A percentile compares a stretch with the other conserved stretches of the same genome.
These are phyloP conservation scores for Thelonectria olida DNA, from an alignment of 2,329 filamentous ascomycete species.

Conservation along the genomic window DNA sequence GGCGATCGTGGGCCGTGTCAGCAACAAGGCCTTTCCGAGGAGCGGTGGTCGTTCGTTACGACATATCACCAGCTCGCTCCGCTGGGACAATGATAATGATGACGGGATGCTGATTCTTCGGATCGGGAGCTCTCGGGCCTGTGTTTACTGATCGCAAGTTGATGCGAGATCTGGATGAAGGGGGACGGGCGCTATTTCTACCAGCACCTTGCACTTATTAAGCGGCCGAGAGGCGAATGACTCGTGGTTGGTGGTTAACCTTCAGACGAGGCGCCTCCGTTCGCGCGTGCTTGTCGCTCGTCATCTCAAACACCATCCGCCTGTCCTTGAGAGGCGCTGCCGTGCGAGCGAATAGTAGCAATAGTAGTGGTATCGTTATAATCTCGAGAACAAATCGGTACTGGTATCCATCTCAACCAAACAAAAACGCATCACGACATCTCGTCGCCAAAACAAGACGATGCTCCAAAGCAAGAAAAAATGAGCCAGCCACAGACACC, in stretches of 20 bases:
- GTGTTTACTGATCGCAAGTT: too few species aligned
- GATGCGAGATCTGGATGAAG: not conserved
- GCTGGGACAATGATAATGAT: too few species aligned
- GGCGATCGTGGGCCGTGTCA: not conserved
- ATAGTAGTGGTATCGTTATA: not conserved
- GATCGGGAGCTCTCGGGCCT: too few species aligned
- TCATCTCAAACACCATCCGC: not conserved
- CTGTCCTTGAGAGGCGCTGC: not conserved
- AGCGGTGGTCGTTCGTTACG: not conserved
- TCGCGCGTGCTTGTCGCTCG: not conserved
- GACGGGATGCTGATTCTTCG: too few species aligned
- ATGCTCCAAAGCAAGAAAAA: not conserved
- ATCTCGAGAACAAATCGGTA: not conserved
- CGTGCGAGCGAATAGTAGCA: not conserved
- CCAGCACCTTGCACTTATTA: too few species aligned
- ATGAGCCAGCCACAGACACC: not conserved
- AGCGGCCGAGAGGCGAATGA: too few species aligned
- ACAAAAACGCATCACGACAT: constrained; percentile 8
- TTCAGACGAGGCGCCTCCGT: not conserved
- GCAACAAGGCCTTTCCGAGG: not conserved
- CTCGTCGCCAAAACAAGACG: constrained; percentile 6
- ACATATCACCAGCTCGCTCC: too few species aligned
- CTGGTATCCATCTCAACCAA: constrained; percentile 18
- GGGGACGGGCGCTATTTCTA: too few species aligned
- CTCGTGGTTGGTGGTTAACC: not conserved